These are phyloP conservation scores for Chaetoscypha palmicola DNA, from an alignment of 2,329 filamentous ascomycete genomes.

Conservation along the genomic window DNA sequence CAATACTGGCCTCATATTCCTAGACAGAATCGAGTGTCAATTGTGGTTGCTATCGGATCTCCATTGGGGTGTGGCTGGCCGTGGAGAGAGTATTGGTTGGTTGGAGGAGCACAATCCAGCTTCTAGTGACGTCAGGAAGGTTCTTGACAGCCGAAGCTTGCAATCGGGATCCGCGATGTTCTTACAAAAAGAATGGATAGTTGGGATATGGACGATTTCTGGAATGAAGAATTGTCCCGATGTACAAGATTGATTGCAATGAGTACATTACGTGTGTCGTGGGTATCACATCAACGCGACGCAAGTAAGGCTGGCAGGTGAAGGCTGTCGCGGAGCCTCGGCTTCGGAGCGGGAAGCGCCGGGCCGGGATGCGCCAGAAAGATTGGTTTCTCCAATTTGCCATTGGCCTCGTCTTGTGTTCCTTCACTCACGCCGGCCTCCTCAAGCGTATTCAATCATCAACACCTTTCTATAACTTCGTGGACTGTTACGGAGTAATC, in stretches of 20 bases:
- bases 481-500: no score
- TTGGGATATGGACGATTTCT: background rate
- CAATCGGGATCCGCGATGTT: no score
- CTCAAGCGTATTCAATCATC: conserved; percentile 1
- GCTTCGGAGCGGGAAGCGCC: conserved; percentile 6
- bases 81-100: background rate
- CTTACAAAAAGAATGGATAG: no score
- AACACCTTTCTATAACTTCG: no score
- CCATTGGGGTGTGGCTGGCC: conserved; percentile 17
- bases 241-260: no score
- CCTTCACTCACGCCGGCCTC: no score
- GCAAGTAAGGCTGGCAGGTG: no score
- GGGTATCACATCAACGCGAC: no score
- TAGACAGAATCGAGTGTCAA: background rate
- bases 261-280: no score
- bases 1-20: conserved; percentile 40
- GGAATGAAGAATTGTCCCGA: background rate
- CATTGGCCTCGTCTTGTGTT: conserved; percentile 1
- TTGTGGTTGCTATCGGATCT: conserved; percentile 19
- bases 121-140: conserved; percentile 6
- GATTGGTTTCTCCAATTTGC: conserved; percentile 1
- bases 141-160: no score
- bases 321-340: no score
- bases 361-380: conserved; percentile 5
- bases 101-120: conserved; percentile 1